Conservation (phyloP, 1,139 yeast species). For the Lizanozyma gosingica region DNA sequence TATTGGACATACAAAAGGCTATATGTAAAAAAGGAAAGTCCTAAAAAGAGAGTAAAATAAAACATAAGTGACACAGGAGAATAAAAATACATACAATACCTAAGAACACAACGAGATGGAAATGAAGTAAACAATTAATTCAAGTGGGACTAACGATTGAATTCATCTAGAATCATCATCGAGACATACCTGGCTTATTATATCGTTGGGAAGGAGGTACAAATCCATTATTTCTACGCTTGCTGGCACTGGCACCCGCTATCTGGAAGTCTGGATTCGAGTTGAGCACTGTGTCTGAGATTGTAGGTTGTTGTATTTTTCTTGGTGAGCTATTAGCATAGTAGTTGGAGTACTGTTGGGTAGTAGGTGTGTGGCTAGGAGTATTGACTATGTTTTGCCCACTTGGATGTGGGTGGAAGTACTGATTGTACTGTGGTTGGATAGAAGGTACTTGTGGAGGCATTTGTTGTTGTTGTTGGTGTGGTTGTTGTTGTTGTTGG, state of each 20-base stretch:
- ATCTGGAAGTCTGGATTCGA: slow-evolving; percentile 4
- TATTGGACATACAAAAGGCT: no score
- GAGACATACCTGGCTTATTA: neutral
- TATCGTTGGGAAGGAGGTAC: neutral
- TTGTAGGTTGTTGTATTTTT: slow-evolving; percentile 7
- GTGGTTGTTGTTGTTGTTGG: slow-evolving; percentile 4
- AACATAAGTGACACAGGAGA: no score
- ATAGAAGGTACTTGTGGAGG: slow-evolving; percentile 9
- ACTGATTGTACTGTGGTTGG: slow-evolving; percentile 10
- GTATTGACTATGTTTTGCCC: slow-evolving; percentile 3
- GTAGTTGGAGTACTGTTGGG: slow-evolving; percentile 6
- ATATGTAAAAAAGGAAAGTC: no score
- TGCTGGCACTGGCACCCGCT: neutral
- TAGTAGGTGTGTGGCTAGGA: slow-evolving; percentile 4
- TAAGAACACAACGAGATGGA: no score
- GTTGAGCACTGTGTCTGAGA: slow-evolving; percentile 4
- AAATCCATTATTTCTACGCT: neutral
- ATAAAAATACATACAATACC: no score
- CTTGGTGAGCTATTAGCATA: slow-evolving; percentile 5
- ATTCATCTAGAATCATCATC: neutral
- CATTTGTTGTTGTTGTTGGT: slow-evolving; percentile 7
- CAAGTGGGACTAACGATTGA: no score
- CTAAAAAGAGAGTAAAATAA: no score
- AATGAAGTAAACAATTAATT: no score
- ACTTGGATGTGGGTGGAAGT: slow-evolving; percentile 5